Conservation (phyloP, 2,329 filamentous ascomycete genomes). For the Eutypella sp. region DNA sequence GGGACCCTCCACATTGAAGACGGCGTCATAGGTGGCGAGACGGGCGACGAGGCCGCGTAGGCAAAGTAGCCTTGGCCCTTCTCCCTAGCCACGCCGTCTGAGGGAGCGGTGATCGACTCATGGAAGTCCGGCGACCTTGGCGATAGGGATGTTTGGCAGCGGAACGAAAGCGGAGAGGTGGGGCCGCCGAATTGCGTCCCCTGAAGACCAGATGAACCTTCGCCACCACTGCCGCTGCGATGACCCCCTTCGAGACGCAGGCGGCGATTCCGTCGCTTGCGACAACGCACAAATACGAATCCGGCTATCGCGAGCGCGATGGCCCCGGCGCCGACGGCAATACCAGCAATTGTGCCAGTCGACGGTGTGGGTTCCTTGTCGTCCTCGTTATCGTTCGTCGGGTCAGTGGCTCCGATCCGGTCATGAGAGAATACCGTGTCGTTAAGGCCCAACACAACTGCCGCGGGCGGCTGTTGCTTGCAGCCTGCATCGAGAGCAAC, state of each 20-base stretch:
- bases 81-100: constrained; percentile 23
- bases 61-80: constrained; percentile 19
- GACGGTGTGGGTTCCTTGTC: constrained; percentile 22
- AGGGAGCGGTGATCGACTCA: constrained; percentile 10
- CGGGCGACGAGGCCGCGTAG: constrained; percentile 15
- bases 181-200: constrained; percentile 28
- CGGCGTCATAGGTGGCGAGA: constrained; percentile 7
- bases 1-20: constrained; percentile 5
- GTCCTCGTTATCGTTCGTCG: constrained; percentile 14
- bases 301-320: constrained; percentile 33
- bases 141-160: constrained; percentile 42
- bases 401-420: constrained; percentile 30
- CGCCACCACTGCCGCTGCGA: too few relatives aligned
- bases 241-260: constrained; percentile 21
- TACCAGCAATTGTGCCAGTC: constrained; percentile 38
- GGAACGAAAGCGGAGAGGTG: constrained; percentile 46
- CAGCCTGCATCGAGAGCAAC: constrained; percentile 49
- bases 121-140: constrained; percentile 35
- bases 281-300: constrained; percentile 39
- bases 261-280: constrained; percentile 37
- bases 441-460: constrained; percentile 34
- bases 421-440: constrained; percentile 39
- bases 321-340: constrained; percentile 35
- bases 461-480: constrained; percentile 37
- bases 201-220: constrained; percentile 8